phyloP scores from a whole-genome alignment of 345 rosid genomes.

The Acer negundo region DNA sequence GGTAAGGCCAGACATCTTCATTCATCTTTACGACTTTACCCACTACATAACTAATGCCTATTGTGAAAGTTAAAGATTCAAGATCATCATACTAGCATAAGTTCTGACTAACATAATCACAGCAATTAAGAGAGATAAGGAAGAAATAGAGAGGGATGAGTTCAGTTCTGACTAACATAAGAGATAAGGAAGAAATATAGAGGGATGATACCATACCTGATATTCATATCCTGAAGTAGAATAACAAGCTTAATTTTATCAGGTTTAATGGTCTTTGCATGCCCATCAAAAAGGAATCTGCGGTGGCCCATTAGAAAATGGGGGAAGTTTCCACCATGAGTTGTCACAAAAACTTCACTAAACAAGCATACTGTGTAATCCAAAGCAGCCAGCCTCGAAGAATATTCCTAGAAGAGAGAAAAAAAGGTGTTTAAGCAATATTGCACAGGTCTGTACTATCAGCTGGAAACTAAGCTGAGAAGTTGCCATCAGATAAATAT shows the following conservation, averaged over 20 bases:
- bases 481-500: neutral
- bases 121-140: neutral
- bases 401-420: conserved; percentile 58
- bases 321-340: conserved; percentile 97
- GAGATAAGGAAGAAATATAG: conserved; percentile 3
- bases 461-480: neutral
- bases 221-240: conserved; percentile 69
- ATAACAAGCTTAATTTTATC: conserved; percentile 80
- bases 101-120: neutral
- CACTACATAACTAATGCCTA: neutral
- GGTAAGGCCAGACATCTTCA: neutral
- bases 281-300: conserved; percentile 81
- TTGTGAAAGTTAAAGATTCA: neutral
- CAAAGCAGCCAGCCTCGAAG: conserved; percentile 94
- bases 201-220: conserved; percentile 50
- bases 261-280: conserved; percentile 85
- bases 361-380: conserved; percentile 87
- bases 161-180: neutral
- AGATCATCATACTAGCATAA: neutral
- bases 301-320: conserved; percentile 97
- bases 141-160: conserved; percentile 8
- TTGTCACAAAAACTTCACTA: conserved; percentile 89
- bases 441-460: neutral
- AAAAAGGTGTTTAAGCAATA: conserved; percentile 11
- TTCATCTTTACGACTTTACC: neutral